These are phyloP conservation scores for Coemansia reversa DNA, from an alignment of 192 early-diverging fungal species.

Conservation along the genomic window DNA sequence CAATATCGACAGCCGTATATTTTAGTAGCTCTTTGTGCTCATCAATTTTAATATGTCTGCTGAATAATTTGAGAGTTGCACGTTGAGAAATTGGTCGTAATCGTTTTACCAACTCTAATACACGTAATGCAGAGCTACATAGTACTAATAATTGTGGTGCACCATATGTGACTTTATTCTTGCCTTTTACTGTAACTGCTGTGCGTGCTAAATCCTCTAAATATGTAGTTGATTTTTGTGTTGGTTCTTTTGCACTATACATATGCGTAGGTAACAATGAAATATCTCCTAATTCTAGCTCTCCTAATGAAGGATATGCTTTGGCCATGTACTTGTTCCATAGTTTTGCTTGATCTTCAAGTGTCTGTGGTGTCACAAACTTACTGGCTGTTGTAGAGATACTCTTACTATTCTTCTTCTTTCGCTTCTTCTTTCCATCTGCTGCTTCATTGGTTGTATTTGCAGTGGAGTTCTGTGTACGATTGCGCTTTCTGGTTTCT, in stretches of 20 bases:
- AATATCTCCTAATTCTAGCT: conserved; percentile 36
- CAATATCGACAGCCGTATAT: conserved; percentile 26
- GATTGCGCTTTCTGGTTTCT: background rate
- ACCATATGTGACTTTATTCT: conserved; percentile 37
- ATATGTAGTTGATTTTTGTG: background rate
- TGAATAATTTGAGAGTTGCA: conserved; percentile 45
- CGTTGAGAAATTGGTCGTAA: conserved; percentile 28
- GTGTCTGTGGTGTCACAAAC: conserved; percentile 17
- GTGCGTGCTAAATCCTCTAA: conserved; percentile 34
- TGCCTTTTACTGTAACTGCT: conserved; percentile 29
- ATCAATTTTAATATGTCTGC: conserved; percentile 43
- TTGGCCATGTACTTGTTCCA: conserved; percentile 53
- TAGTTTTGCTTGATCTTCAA: conserved; percentile 23
- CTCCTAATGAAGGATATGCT: conserved; percentile 30
- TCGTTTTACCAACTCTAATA: conserved; percentile 40
- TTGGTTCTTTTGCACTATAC: conserved; percentile 8
- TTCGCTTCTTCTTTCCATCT: conserved; percentile 7
- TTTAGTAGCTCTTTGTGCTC: conserved; percentile 30
- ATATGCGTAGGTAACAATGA: conserved; percentile 25
- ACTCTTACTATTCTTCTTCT: background rate
- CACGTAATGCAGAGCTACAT: conserved; percentile 46
- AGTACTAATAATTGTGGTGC: conserved; percentile 48
- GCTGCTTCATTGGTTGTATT: conserved; percentile 16
- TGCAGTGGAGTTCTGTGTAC: background rate
- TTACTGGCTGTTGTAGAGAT: background rate